A percentile compares a stretch with the other conserved stretches of the same genome.
phyloP scores from a whole-genome alignment of 2,329 filamentous ascomycete genomes.

The Penicillium occitanis region DNA sequence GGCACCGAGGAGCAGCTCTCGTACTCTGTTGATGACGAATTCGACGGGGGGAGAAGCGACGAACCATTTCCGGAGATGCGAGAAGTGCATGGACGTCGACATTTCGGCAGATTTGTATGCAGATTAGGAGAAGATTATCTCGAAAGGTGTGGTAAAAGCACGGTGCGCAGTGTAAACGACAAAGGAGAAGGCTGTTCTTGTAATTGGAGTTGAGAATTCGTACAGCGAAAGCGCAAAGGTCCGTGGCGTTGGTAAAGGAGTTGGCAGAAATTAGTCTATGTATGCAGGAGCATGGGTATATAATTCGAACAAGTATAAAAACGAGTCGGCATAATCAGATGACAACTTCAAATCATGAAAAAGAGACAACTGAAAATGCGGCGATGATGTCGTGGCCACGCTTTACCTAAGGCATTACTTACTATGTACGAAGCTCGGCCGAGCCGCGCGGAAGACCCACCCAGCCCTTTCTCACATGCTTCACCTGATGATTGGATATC shows the following conservation, averaged over 20 bases:
- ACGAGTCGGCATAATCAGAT: not conserved
- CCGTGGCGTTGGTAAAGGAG: not conserved
- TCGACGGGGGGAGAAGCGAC: constrained; percentile 86
- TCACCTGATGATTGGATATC: not conserved
- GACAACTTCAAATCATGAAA: not conserved
- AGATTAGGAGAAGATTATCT: no score
- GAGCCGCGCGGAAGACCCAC: not conserved
- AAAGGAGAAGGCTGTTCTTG: not conserved
- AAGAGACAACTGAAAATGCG: not conserved
- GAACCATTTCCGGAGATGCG: constrained; percentile 70
- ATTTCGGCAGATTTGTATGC: constrained; percentile 27
- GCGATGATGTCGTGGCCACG: not conserved
- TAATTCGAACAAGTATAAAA: not conserved
- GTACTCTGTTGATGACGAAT: constrained; percentile 76
- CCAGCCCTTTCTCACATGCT: not conserved
- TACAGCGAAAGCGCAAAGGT: not conserved
- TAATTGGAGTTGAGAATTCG: not conserved
- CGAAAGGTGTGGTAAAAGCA: not conserved
- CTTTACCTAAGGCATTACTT: not conserved
- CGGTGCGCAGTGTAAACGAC: not conserved
- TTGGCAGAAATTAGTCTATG: not conserved
- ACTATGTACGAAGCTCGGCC: no score
- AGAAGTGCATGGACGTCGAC: constrained; percentile 58
- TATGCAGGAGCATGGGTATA: not conserved
- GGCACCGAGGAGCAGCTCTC: constrained; percentile 83